Percentiles rank a stretch among this genome's conserved stretches.
These are phyloP conservation scores for Lithospermum erythrorhizon DNA, from an alignment of 257 asterid species.

Conservation along the genomic window DNA sequence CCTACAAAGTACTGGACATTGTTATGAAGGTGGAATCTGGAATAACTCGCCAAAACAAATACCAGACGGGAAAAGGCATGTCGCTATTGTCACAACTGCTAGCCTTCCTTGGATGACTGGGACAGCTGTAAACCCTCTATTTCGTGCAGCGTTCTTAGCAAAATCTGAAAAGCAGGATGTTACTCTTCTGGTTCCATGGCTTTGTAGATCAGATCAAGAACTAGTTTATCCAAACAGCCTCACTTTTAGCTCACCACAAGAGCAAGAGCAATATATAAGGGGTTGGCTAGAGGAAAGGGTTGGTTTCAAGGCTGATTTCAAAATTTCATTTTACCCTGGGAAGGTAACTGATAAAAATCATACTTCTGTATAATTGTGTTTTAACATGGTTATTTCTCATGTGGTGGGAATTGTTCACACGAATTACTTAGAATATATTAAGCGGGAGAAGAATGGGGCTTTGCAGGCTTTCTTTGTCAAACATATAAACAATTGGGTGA, in stretches of 20 bases:
- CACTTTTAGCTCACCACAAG: constrained; percentile 88
- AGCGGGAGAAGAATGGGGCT: constrained; percentile 96
- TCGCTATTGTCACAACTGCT: constrained; percentile 96
- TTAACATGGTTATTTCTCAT: constrained; percentile 20
- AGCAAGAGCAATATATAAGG: constrained; percentile 80
- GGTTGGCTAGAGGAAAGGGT: constrained; percentile 95
- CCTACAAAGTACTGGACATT: constrained; percentile 86
- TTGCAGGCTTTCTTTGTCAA: constrained; percentile 88
- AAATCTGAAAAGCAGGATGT: constrained; percentile 77
- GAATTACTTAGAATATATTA: constrained; percentile 95
- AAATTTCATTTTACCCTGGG: constrained; percentile 95
- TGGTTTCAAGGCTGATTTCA: constrained; percentile 84
- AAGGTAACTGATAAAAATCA: constrained; percentile 40
- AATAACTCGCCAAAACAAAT: constrained; percentile 41
- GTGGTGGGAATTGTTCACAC: constrained; percentile 97
- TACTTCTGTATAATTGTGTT: not conserved
- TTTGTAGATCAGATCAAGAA: constrained; percentile 89
- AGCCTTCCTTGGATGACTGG: constrained; percentile 99
- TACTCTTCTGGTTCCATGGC: constrained; percentile 97
- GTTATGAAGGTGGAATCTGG: constrained; percentile 89
- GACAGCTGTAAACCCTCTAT: constrained; percentile 94
- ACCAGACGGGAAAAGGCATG: constrained; percentile 67
- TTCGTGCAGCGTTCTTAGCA: constrained; percentile 94
- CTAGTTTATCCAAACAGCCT: constrained; percentile 80
- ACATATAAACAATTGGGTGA: constrained; percentile 89